phyloP scores from a whole-genome alignment of 2,329 filamentous ascomycete species.

The Neopestalotiopsis rosae region DNA sequence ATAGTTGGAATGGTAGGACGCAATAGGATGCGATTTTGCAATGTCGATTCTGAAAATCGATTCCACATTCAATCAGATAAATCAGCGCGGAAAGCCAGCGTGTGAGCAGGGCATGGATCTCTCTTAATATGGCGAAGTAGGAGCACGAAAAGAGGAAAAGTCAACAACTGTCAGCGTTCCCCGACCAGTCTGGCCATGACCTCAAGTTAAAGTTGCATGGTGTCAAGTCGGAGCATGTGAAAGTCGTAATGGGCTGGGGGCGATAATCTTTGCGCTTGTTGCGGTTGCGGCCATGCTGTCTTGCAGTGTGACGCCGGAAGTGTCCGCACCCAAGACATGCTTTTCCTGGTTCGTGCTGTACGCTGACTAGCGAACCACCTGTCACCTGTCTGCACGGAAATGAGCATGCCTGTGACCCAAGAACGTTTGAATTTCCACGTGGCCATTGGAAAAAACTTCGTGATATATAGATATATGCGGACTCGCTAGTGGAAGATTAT shows the following conservation, averaged over 20 bases:
- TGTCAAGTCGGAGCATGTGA: neutral
- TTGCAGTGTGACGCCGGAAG: neutral
- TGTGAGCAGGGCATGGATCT: neutral
- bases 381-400: neutral
- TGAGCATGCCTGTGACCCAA: neutral
- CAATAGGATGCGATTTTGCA: neutral
- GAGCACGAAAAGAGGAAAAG: neutral
- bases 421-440: neutral
- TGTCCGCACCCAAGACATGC: neutral
- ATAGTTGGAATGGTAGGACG: neutral
- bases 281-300: neutral
- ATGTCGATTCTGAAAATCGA: neutral
- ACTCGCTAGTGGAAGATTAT: neutral
- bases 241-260: neutral
- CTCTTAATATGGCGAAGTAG: neutral
- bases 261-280: neutral
- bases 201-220: constrained; percentile 2
- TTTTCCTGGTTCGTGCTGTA: neutral
- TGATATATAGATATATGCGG: neutral
- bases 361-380: neutral
- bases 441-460: neutral
- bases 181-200: neutral
- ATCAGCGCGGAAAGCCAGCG: neutral
- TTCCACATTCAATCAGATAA: neutral
- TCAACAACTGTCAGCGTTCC: neutral